Conservation (phyloP, 2,329 filamentous ascomycete species). For the Aspergillus sp. region DNA sequence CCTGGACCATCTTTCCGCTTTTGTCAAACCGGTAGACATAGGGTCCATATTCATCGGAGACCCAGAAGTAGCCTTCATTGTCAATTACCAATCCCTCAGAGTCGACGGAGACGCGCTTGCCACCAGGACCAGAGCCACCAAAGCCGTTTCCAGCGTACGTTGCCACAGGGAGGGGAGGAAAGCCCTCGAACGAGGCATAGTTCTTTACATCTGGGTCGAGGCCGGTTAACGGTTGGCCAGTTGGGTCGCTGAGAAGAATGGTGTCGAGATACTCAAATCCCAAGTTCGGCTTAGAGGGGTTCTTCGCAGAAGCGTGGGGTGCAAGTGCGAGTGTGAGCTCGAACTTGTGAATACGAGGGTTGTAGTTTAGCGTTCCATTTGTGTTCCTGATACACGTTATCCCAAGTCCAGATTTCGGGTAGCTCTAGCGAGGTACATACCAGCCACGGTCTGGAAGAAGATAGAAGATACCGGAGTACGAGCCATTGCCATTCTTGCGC, state of each 20-base stretch:
- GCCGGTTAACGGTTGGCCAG: slow-evolving; percentile 62
- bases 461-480: slow-evolving; percentile 64
- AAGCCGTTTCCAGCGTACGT: slow-evolving; percentile 69
- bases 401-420: background rate
- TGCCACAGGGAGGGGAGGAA: slow-evolving; percentile 62
- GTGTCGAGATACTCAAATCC: slow-evolving; percentile 64
- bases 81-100: slow-evolving; percentile 66
- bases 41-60: slow-evolving; percentile 70
- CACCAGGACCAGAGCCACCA: slow-evolving; percentile 60
- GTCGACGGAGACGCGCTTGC: slow-evolving; percentile 61
- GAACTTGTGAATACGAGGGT: slow-evolving; percentile 69
- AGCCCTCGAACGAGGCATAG: slow-evolving; percentile 56
- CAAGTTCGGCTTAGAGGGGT: slow-evolving; percentile 61
- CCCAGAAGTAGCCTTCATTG: slow-evolving; percentile 63
- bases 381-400: slow-evolving; percentile 13
- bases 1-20: slow-evolving; percentile 59
- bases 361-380: slow-evolving; percentile 43
- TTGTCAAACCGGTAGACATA: slow-evolving; percentile 67
- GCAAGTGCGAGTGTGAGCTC: slow-evolving; percentile 58
- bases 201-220: slow-evolving; percentile 61
- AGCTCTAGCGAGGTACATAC: slow-evolving; percentile 31
- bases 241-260: slow-evolving; percentile 63
- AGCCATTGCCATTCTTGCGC: slow-evolving; percentile 52
- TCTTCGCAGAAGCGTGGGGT: slow-evolving; percentile 50
- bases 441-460: slow-evolving; percentile 68